Evolutionary conservation across 768 basidiomycete species (phyloP), one percentile per base, ranked within the genome.

Genomic region (Lentinula guzmanii): DNA sequence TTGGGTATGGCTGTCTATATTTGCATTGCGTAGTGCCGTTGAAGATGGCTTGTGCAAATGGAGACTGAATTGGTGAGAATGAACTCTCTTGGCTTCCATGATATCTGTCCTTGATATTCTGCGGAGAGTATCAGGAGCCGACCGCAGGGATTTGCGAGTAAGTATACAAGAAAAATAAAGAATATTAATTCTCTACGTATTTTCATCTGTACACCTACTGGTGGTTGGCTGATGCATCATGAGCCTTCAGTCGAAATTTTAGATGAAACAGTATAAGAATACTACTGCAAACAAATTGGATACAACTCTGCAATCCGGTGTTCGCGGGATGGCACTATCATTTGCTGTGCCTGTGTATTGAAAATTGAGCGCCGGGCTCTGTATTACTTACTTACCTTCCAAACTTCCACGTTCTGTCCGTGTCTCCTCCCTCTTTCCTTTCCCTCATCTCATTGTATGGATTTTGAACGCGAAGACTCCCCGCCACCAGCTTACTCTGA

Each of bases 401-500:
- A 28, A 39, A 13, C n/a, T 18, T 35, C 33, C n/a, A 35, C 21
- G 37, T 18, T 35, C 31, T 13, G 11, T 54, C 34, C 39, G 5
- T n/a, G 53, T 24, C 1, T 54, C 8, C 8, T 18, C 24, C 34
- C 18, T 41, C 34, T 21, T 21, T 54, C 31, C 37, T 35, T 37
- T 41, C 53, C 18, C 53, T 39, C n/a, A 31, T 6, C 11, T 35
- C 18, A 41, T 54, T 39, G 31, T 28, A 56, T 56, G 55, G 55
- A 56, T 43, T 56, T 56, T 28, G 15, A 21, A 13, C 41, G 55
- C 55, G 45, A 46, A 46, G 37, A 45, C 33, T 50, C 58, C 34
- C 58, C 58, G 3, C 58, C 58, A 8, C 58, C 58, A 59, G 58
- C 58, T 11, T 59, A 59, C 37, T 59, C 58, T 6, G 58, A 59